Evolutionary conservation across 805 yeast species (phyloP).

Genomic region (Sugiyamaella boreocaroliniensis): DNA sequence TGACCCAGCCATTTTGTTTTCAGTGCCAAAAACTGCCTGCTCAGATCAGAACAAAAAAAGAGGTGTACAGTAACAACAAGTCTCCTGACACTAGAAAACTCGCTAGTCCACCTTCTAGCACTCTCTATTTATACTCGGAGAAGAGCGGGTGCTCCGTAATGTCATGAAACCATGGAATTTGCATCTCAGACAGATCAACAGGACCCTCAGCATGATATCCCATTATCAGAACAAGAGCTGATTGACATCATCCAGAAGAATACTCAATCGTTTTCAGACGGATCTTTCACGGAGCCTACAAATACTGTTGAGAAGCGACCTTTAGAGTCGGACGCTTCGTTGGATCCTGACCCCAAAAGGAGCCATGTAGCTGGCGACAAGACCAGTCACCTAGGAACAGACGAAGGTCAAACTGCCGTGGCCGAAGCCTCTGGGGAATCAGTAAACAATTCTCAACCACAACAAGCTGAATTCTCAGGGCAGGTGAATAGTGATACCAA

Average conservation of each 20-base stretch:
- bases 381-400: too few species aligned
- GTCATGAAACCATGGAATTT: conserved; percentile 3
- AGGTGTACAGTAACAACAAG: too few species aligned
- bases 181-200: neutral
- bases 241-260: conserved; percentile 12
- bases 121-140: neutral
- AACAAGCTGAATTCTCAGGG: too few species aligned
- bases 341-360: neutral
- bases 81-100: too few species aligned
- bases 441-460: too few species aligned
- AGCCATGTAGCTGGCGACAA: too few species aligned
- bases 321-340: neutral
- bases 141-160: neutral
- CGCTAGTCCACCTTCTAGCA: neutral
- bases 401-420: too few species aligned
- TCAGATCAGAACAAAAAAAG: neutral
- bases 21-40: neutral
- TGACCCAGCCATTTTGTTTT: neutral
- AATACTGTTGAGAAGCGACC: neutral
- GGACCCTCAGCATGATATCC: neutral
- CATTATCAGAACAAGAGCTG: conserved; percentile 11
- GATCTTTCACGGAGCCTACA: neutral
- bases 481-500: too few species aligned
- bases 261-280: neutral
- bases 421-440: too few species aligned